Conservation (phyloP, 768 basidiomycete genomes). For the Lentinula lateritia region DNA sequence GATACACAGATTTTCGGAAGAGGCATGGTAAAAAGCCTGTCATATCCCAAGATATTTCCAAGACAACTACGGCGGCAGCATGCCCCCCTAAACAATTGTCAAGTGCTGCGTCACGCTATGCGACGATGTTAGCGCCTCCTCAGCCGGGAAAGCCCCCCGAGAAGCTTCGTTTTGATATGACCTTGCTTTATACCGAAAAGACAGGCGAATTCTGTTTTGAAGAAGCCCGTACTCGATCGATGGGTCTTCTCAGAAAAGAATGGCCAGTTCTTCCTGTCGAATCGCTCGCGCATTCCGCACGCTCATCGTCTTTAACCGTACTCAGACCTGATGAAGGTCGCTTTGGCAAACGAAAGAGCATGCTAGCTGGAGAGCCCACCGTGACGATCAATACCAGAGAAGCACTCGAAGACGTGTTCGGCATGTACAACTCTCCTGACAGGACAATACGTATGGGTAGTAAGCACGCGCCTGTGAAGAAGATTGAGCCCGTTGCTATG, state of each 20-base stretch:
- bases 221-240: constrained; percentile 75
- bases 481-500: constrained; percentile 45
- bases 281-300: constrained; percentile 14
- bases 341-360: constrained; percentile 32
- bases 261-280: constrained; percentile 66
- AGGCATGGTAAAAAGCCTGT: constrained; percentile 27
- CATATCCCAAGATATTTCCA: constrained; percentile 25
- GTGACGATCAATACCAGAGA: constrained; percentile 97
- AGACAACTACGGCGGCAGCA: constrained; percentile 16
- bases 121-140: constrained; percentile 67
- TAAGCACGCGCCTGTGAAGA: constrained; percentile 68
- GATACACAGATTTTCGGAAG: constrained; percentile 74
- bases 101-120: constrained; percentile 52
- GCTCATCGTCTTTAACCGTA: constrained; percentile 32
- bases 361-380: constrained; percentile 60
- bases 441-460: constrained; percentile 65
- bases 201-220: constrained; percentile 80
- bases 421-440: constrained; percentile 92
- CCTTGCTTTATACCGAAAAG: constrained; percentile 69
- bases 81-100: constrained; percentile 26
- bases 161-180: constrained; percentile 62
- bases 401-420: constrained; percentile 89
- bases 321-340: constrained; percentile 50
- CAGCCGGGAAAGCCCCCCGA: constrained; percentile 67
- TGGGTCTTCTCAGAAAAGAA: constrained; percentile 80